Evolutionary conservation across 1,139 yeast genomes (phyloP).

Genomic region (Sugiyamaella paludigena): DNA sequence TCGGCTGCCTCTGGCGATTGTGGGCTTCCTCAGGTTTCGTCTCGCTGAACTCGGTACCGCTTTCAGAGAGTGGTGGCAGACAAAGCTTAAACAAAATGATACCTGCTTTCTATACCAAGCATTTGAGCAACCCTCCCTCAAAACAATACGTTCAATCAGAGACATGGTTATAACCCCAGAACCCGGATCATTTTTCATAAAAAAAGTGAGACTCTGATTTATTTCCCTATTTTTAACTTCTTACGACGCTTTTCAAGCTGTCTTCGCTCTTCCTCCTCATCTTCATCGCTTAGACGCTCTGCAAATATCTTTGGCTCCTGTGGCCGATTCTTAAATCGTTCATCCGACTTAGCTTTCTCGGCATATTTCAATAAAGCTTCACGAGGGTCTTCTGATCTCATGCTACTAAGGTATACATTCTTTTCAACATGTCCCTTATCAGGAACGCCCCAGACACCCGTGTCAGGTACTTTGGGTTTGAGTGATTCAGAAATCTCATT

Average conservation of each 20-base stretch:
- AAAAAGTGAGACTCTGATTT: no score
- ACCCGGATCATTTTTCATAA: no score
- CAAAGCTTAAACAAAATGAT: no score
- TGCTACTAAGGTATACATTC: constrained; percentile 24
- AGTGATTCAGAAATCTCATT: constrained; percentile 14
- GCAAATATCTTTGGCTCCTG: constrained; percentile 13
- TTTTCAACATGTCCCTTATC: constrained; percentile 27
- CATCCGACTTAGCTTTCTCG: constrained; percentile 32
- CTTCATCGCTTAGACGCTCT: constrained; percentile 14
- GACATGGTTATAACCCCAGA: no score
- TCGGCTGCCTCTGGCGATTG: no score
- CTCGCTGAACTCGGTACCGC: no score
- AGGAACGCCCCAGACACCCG: constrained; percentile 30
- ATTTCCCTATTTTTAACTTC: constrained; percentile 14
- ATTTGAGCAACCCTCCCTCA: no score
- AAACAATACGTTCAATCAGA: no score
- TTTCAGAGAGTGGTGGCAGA: no score
- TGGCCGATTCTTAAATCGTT: constrained; percentile 22
- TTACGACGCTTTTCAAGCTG: constrained; percentile 9
- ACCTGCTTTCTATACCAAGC: no score
- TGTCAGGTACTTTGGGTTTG: constrained; percentile 17
- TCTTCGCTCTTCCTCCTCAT: constrained; percentile 9
- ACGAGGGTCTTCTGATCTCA: constrained; percentile 39
- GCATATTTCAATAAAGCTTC: constrained; percentile 40
- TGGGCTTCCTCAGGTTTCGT: no score